Percentiles rank a stretch among this genome's conserved stretches.
Evolutionary conservation across 345 rosid species (phyloP).

Genomic region (Passiflora organensis): DNA sequence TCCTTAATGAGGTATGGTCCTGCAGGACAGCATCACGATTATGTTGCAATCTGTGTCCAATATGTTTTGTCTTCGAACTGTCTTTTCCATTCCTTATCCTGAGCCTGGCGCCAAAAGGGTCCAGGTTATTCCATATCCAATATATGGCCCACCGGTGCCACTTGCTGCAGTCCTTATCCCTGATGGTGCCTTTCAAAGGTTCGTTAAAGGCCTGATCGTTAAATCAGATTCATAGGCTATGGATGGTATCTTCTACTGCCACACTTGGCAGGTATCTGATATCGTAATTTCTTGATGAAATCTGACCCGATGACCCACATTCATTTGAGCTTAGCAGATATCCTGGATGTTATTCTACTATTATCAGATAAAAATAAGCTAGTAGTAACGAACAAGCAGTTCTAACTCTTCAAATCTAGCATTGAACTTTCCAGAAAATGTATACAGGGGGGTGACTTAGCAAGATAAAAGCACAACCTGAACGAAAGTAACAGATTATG

Average conservation of each 20-base stretch:
- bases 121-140: constrained; percentile 5
- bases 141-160: constrained; percentile 15
- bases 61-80: constrained; percentile 2
- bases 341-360: no score
- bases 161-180: constrained; percentile 17
- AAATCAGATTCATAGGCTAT: constrained; percentile 6
- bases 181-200: constrained; percentile 17
- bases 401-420: no score
- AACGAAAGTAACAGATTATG: no score
- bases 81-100: constrained; percentile 12
- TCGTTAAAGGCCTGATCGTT: constrained; percentile 23
- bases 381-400: no score
- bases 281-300: constrained; percentile 13
- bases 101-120: background rate
- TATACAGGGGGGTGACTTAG: no score
- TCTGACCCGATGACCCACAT: background rate
- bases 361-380: no score
- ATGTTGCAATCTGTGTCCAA: constrained; percentile 4
- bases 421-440: no score
- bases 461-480: no score
- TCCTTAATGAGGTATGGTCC: constrained; percentile 14
- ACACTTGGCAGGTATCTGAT: constrained; percentile 1
- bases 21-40: constrained; percentile 5
- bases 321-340: no score
- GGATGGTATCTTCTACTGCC: constrained; percentile 26